Evolutionary conservation across 495 filamentous ascomycete genomes (phyloP).

Genomic region (Penicillium salamii): DNA sequence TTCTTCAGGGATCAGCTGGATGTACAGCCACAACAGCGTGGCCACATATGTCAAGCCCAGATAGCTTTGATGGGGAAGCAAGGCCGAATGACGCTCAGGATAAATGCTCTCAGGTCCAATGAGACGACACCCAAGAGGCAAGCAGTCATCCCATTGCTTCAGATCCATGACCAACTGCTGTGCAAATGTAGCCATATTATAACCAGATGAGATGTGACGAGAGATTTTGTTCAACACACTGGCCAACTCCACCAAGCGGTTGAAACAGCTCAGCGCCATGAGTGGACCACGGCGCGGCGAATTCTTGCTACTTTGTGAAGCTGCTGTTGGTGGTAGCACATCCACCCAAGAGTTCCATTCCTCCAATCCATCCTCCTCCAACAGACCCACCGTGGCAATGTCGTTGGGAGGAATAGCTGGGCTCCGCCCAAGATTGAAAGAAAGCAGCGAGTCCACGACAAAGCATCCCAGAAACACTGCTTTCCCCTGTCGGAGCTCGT

Average conservation of each 20-base stretch:
- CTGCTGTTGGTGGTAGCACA: conserved; percentile 42
- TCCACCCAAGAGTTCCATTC: conserved; percentile 72
- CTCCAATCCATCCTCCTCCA: conserved; percentile 64
- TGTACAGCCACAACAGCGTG: conserved; percentile 44
- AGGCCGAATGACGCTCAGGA: conserved; percentile 39
- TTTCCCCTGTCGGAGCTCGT: conserved; percentile 43
- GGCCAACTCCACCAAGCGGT: conserved; percentile 49
- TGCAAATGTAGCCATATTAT: conserved; percentile 32
- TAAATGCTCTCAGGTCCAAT: conserved; percentile 42
- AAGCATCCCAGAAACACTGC: conserved; percentile 62
- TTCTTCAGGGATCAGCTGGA: conserved; percentile 35
- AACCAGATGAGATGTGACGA: conserved; percentile 30
- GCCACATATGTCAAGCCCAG: conserved; percentile 45
- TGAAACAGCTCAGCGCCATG: conserved; percentile 61
- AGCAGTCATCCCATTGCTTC: conserved; percentile 39
- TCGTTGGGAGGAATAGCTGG: conserved; percentile 54
- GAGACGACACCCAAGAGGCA: conserved; percentile 42
- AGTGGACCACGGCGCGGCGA: conserved; percentile 50
- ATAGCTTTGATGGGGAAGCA: conserved; percentile 51
- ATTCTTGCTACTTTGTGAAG: conserved; percentile 24
- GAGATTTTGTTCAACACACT: conserved; percentile 46
- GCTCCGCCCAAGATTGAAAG: conserved; percentile 50
- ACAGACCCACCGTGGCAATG: conserved; percentile 37
- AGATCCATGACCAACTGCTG: conserved; percentile 41
- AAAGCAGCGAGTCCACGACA: conserved; percentile 62